A percentile compares a stretch with the other conserved stretches of the same genome.
phyloP scores from a whole-genome alignment of 768 basidiomycete genomes.

The Dacryopinax primogenitus region DNA sequence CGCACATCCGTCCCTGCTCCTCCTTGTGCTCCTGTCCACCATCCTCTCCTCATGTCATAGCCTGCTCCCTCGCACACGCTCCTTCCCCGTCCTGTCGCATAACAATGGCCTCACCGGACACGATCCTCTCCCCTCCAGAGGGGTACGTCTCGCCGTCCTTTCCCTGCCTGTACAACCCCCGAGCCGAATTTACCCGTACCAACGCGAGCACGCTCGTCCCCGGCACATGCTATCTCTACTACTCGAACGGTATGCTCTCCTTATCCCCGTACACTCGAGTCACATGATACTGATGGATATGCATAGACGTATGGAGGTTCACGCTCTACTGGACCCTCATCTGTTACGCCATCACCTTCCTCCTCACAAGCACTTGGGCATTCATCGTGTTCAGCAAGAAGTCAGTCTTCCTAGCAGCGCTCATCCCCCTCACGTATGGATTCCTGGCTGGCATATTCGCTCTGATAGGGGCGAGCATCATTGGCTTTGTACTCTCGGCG shows the following conservation, averaged over 20 bases:
- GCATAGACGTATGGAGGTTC: background rate
- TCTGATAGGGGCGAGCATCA: background rate
- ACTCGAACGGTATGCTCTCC: background rate
- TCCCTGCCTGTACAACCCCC: slow-evolving; percentile 5
- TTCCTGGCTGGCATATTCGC: background rate
- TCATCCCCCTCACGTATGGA: slow-evolving; percentile 1
- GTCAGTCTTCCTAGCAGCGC: background rate
- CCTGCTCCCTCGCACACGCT: background rate
- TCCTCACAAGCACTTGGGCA: background rate
- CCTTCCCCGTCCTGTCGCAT: background rate
- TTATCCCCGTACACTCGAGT: background rate
- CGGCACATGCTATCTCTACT: background rate
- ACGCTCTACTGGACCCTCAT: slow-evolving; percentile 6
- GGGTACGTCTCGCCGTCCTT: slow-evolving; percentile 2
- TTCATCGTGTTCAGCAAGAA: background rate
- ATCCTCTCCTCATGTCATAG: slow-evolving; percentile 1
- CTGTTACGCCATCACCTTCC: slow-evolving; percentile 4
- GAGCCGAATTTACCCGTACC: background rate
- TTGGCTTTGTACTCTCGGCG: background rate
- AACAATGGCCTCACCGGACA: background rate
- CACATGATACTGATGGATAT: background rate
- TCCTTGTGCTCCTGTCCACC: background rate
- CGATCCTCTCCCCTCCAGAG: background rate
- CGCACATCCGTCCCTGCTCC: background rate
- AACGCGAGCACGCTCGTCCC: slow-evolving; percentile 2